Evolutionary conservation across 2,329 filamentous ascomycete species (phyloP).

Genomic region (Juglanconis juglandina): DNA sequence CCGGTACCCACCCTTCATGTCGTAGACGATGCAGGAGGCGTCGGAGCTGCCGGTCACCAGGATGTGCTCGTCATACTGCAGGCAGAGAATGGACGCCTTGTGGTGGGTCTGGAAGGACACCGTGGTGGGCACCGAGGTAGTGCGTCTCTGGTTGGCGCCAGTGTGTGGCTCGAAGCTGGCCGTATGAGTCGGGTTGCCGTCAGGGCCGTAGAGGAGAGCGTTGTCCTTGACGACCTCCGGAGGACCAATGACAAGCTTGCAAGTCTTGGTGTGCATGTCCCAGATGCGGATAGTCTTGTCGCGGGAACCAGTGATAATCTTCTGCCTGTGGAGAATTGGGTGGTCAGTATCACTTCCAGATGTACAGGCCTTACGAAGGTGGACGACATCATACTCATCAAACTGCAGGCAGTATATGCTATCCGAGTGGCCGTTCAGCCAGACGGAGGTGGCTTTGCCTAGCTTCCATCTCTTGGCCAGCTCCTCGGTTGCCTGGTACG

Average conservation of each 20-base stretch:
- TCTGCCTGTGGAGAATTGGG: constrained; percentile 54
- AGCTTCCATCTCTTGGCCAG: constrained; percentile 77
- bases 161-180: constrained; percentile 45
- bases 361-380: background rate
- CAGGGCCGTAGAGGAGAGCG: constrained; percentile 48
- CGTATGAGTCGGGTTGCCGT: constrained; percentile 52
- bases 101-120: constrained; percentile 67
- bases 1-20: constrained; percentile 72
- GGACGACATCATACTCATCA: constrained; percentile 68
- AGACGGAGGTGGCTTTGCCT: constrained; percentile 75
- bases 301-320: constrained; percentile 94
- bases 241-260: constrained; percentile 81
- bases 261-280: constrained; percentile 87
- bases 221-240: constrained; percentile 57
- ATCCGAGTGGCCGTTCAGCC: constrained; percentile 89
- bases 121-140: constrained; percentile 48
- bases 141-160: constrained; percentile 22
- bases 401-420: constrained; percentile 98
- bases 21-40: constrained; percentile 85
- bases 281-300: constrained; percentile 95
- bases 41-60: constrained; percentile 95
- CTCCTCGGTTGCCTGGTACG: constrained; percentile 73
- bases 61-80: constrained; percentile 90
- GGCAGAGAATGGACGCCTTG: constrained; percentile 86
- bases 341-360: background rate